Evolutionary conservation across 192 early-diverging fungal genomes (phyloP).

Genomic region (Jimgerdemannia flammicorona): DNA sequence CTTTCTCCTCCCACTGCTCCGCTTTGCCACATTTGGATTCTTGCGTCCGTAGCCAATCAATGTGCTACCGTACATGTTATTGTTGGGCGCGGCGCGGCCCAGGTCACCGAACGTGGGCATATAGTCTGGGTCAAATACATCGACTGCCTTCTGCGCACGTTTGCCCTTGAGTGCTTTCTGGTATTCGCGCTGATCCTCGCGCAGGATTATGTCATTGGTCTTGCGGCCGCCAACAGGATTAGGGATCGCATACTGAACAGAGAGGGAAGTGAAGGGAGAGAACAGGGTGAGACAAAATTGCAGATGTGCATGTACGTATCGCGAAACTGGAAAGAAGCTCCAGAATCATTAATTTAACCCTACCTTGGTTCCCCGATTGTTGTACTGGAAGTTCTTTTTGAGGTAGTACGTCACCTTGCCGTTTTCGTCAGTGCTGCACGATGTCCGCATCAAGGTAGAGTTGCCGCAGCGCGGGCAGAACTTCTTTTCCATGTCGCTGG

Average conservation of each 20-base stretch:
- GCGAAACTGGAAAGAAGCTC: background rate
- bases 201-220: conserved; percentile 72
- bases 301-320: too few relatives aligned
- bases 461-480: conserved; percentile 95
- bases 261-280: background rate
- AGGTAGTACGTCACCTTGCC: conserved; percentile 81
- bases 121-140: conserved; percentile 70
- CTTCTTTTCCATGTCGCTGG: conserved; percentile 80
- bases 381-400: conserved; percentile 89
- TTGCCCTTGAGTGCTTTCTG: conserved; percentile 50
- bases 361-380: conserved; percentile 82
- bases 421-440: conserved; percentile 72
- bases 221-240: conserved; percentile 75
- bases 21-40: conserved; percentile 55
- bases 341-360: conserved; percentile 2
- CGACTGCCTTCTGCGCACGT: conserved; percentile 45
- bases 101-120: conserved; percentile 42
- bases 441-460: conserved; percentile 79
- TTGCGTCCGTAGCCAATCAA: conserved; percentile 64
- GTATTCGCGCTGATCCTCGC: conserved; percentile 92
- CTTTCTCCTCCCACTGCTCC: background rate
- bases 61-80: conserved; percentile 61
- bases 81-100: conserved; percentile 40
- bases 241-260: conserved; percentile 72
- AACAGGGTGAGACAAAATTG: background rate